Conservation (phyloP, 345 rosid species). For the Sonneratia caseolaris region DNA sequence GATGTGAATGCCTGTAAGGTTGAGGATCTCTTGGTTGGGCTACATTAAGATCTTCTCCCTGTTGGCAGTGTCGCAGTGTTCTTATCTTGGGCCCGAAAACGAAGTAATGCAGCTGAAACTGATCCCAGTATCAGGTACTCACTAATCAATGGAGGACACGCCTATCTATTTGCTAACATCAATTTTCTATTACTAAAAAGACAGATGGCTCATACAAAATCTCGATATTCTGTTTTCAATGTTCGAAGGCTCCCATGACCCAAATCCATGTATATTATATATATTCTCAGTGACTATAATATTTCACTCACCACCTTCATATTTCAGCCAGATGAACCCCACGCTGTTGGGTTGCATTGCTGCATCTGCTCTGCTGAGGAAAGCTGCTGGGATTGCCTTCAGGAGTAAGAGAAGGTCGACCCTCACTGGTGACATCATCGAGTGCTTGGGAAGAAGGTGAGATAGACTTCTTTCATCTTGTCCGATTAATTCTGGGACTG, state of each 20-base stretch:
- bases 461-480: neutral
- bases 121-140: conserved; percentile 31
- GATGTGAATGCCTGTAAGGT: neutral
- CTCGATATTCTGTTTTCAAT: neutral
- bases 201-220: neutral
- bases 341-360: conserved; percentile 79
- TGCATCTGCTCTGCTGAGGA: conserved; percentile 76
- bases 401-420: conserved; percentile 61
- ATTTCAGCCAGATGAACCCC: conserved; percentile 41
- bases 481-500: neutral
- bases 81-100: conserved; percentile 74
- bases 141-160: neutral
- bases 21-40: neutral
- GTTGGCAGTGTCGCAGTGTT: conserved; percentile 72
- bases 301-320: neutral
- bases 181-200: neutral
- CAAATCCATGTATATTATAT: neutral
- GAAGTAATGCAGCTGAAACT: conserved; percentile 17
- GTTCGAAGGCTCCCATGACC: neutral
- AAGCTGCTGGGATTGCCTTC: conserved; percentile 76
- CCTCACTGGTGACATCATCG: conserved; percentile 72
- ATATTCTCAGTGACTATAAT: neutral
- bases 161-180: neutral
- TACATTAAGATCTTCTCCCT: neutral
- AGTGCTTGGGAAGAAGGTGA: conserved; percentile 68